phyloP scores from a whole-genome alignment of 1,139 yeast genomes.

The Barnettozyma hawaiiensis region DNA sequence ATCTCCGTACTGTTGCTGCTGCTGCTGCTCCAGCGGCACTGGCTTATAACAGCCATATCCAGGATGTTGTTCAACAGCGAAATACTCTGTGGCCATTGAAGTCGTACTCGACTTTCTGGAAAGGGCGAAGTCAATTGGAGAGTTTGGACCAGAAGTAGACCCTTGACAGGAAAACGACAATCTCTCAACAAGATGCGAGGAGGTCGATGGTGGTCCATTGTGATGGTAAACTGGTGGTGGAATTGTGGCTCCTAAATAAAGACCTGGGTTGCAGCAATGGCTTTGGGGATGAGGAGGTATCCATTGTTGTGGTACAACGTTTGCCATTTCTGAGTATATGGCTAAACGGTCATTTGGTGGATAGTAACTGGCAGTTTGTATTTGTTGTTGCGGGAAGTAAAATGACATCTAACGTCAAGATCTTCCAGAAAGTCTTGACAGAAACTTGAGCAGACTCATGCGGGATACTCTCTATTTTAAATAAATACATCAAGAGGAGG shows the following conservation, averaged over 20 bases:
- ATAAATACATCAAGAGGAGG: not conserved
- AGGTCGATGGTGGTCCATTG: not conserved
- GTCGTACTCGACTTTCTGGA: slow-evolving; percentile 5
- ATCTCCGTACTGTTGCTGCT: not conserved
- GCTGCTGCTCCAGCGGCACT: not conserved
- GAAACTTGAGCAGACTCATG: too few relatives aligned
- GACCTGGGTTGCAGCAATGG: not conserved
- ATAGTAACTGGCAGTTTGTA: not conserved
- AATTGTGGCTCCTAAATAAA: not conserved
- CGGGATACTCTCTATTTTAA: slow-evolving; percentile 1
- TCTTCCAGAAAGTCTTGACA: not conserved
- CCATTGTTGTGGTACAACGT: not conserved
- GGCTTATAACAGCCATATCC: not conserved
- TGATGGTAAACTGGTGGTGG: not conserved
- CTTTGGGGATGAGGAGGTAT: not conserved
- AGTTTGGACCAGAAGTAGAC: not conserved
- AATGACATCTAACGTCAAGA: not conserved
- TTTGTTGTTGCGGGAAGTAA: not conserved
- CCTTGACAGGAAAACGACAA: not conserved
- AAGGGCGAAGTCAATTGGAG: not conserved
- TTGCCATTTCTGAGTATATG: not conserved
- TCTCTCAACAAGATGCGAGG: not conserved
- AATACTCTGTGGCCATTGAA: slow-evolving; percentile 2
- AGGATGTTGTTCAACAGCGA: not conserved
- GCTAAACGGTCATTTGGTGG: not conserved